Evolutionary conservation across 176 grass and related monocot species (phyloP).

Genomic region (Cenchrus purpureus): DNA sequence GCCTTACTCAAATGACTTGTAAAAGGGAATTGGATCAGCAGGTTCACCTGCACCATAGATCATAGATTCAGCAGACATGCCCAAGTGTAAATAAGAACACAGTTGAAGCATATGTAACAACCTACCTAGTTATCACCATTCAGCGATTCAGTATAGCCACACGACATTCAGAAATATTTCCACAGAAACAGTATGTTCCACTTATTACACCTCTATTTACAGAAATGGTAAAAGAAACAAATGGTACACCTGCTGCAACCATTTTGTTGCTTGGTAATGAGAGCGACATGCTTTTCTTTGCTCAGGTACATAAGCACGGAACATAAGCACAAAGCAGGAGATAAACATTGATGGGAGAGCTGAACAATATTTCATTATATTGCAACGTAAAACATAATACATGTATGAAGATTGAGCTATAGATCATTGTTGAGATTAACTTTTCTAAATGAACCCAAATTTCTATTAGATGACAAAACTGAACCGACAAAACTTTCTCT

Average conservation of each 20-base stretch:
- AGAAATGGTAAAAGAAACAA: not conserved
- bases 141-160: not conserved
- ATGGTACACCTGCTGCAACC: not conserved
- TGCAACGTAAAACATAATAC: constrained; percentile 61
- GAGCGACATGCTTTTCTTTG: not conserved
- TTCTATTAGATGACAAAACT: constrained; percentile 74
- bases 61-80: not conserved
- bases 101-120: not conserved
- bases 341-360: not conserved
- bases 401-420: constrained; percentile 66
- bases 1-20: not conserved
- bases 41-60: not conserved
- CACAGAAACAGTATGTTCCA: not conserved
- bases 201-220: constrained; percentile 3
- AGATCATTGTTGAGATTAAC: constrained; percentile 52
- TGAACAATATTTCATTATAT: constrained; percentile 65
- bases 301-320: constrained; percentile 22
- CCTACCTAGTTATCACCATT: not conserved
- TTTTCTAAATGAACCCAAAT: constrained; percentile 47
- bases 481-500: constrained; percentile 67
- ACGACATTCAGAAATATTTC: not conserved
- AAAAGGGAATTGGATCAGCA: not conserved
- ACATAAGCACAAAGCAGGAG: no score
- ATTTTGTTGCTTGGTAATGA: constrained; percentile 5
- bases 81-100: not conserved